Evolutionary conservation across 2,329 filamentous ascomycete genomes (phyloP), one percentile per base, ranked within the genome.

Genomic region (Fusarium camptoceras): DNA sequence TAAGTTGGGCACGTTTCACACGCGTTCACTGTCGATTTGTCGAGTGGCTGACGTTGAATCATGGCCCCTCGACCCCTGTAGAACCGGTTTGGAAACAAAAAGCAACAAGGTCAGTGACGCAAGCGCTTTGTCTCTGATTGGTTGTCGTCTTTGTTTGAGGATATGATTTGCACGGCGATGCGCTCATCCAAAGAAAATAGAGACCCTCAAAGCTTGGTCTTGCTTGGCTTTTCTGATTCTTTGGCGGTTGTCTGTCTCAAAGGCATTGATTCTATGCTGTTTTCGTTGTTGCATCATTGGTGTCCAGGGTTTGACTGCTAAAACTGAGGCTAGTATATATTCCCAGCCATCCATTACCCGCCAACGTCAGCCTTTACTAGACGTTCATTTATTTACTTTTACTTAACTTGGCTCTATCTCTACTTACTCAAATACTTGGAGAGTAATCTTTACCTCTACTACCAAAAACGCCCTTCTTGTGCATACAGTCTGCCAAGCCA

Each of bases 101-200:
- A 9, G 24, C 34, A 37, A 39, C 15, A 31, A 25, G 37, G 25
- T 15, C 55, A 66, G 68, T 70, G 68, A 70, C 68, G 68, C 68
- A 70, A 70, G 67, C 68, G 67, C 68, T 43, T 47, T 8, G 16
- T 18, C 20, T 27, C 37, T 61, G 61, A 69, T 66, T 62, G 53
- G 62, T 8, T 24, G 25, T 24, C 59, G 24, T 44, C 68, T 61
- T 58, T 69, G 55, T 69, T 71, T 66, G 39, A 62, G 68, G 68
- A 15, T 60, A 71, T 71, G 68, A 71, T 71, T 71, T 71, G 68
- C 68, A 62, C 37, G 60, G 56, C 68, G 68, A 71, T 71, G 68
- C 68, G 68, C 64, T 68, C 68, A 71, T 69, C 27, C 49, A 44
- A 42, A 63, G 24, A 50, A 11, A 22, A 47, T 25, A 37, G 60